phyloP scores from a whole-genome alignment of 768 basidiomycete genomes.

The Collybia sordida region DNA sequence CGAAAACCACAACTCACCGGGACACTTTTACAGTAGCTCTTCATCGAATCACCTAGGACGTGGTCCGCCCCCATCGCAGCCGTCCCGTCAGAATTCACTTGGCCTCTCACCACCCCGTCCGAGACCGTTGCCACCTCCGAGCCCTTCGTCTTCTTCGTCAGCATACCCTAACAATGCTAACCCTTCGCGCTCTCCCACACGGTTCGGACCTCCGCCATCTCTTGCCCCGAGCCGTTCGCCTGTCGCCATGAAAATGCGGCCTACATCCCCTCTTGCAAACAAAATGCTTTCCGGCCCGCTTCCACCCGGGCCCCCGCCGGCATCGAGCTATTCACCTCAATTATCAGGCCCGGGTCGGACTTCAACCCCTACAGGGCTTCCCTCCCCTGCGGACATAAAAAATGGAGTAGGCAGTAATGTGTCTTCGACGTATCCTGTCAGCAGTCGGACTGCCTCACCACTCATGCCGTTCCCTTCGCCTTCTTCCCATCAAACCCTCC shows the following conservation, averaged over 20 bases:
- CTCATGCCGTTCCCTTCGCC: constrained; percentile 23
- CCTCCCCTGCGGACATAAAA: constrained; percentile 17
- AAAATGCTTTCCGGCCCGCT: constrained; percentile 14
- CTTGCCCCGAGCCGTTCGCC: constrained; percentile 23
- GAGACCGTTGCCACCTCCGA: constrained; percentile 24
- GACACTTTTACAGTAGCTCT: constrained; percentile 28
- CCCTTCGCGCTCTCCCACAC: constrained; percentile 23
- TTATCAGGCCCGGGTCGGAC: constrained; percentile 21
- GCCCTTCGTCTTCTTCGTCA: constrained; percentile 17
- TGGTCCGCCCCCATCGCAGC: constrained; percentile 18
- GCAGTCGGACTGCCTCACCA: constrained; percentile 32
- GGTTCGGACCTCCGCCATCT: constrained; percentile 20
- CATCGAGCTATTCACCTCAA: constrained; percentile 11
- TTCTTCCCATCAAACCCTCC: constrained; percentile 12
- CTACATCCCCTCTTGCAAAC: constrained; percentile 26
- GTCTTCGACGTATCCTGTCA: constrained; percentile 16
- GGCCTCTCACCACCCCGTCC: constrained; percentile 37
- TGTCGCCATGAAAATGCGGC: constrained; percentile 30
- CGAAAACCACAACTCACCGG: constrained; percentile 14
- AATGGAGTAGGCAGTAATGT: constrained; percentile 14
- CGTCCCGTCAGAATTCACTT: constrained; percentile 26
- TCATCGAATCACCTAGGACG: constrained; percentile 32
- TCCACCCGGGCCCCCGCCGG: constrained; percentile 10
- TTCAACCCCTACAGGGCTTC: constrained; percentile 22
- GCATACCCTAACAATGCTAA: constrained; percentile 9